Evolutionary conservation across 768 basidiomycete genomes (phyloP), one percentile per base, ranked within the genome.

Genomic region (Suillus subaureus): DNA sequence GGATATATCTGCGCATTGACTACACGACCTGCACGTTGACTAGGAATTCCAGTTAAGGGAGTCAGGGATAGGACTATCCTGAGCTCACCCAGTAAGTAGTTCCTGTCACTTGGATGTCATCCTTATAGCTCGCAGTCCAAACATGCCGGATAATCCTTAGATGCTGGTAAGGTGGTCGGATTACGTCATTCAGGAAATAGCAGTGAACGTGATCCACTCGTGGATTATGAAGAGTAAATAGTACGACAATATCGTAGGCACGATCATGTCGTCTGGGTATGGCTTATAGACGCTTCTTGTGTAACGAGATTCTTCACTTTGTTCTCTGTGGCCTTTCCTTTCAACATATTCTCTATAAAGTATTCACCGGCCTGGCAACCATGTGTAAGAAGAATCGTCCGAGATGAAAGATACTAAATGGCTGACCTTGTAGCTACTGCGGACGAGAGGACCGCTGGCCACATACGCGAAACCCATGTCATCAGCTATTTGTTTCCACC

Each of bases 401-500:
- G 57, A 18, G 42, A 4, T 52, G 26, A 28, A 16, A 40, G 23
- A 43, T 40, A 47, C 11, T 9, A 31, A 23, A 63, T 40, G 61
- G 71, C 84, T 69, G 70, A 93, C 96, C 91, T 99, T 98, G 78
- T 99, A 99, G 74, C 93, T 96, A 72, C 94, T 97, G 64, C 97
- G 85, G 54, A 99, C 97, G 23, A 99, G 81, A 15, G 97, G 97
- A 0, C 97, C 97, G 77, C 93, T 94, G 11, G 97, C 97, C 42
- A 98, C 97, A 71, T 99, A 99, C 52, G 98, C 74, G 85, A 99
- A 99, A 45, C 97, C 96, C 85, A 97, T 90, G 67, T 89, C 87
- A 72, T 98, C 94, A 8, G 97, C 97, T 13, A 92, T 82, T 71
- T 86, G 80, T 74, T 91, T 96, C 97, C 97, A 99, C 63, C 84